Conservation (phyloP, 1,139 yeast species). For the Kazachstania sp. region DNA sequence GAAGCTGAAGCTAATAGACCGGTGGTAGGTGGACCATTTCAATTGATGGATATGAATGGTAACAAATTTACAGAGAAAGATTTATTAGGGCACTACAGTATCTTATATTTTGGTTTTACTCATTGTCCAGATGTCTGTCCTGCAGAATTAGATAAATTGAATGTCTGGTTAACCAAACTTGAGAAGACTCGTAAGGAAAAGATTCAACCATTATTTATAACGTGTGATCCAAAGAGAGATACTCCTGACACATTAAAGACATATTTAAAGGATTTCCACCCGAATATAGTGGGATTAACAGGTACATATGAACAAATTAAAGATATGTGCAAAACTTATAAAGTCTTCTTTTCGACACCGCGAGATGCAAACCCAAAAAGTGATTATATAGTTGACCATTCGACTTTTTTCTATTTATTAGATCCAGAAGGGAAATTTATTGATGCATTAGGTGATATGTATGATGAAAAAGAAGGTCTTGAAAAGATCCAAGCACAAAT, state of each 20-base stretch:
- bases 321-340: constrained; percentile 71
- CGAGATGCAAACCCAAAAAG: constrained; percentile 70
- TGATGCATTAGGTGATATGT: constrained; percentile 90
- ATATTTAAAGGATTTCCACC: constrained; percentile 81
- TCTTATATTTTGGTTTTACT: constrained; percentile 88
- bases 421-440: constrained; percentile 94
- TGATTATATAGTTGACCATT: constrained; percentile 92
- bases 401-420: constrained; percentile 91
- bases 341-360: constrained; percentile 95
- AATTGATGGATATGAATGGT: constrained; percentile 61
- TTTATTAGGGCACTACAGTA: constrained; percentile 65
- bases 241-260: constrained; percentile 71
- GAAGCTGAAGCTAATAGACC: constrained; percentile 48
- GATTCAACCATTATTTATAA: constrained; percentile 78
- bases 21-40: constrained; percentile 74
- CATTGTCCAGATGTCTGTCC: constrained; percentile 99
- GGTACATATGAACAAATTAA: constrained; percentile 83
- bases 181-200: constrained; percentile 47
- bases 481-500: constrained; percentile 69
- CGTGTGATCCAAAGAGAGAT: constrained; percentile 96
- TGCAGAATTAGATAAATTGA: constrained; percentile 87
- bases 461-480: constrained; percentile 71
- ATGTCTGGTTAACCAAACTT: constrained; percentile 61
- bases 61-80: constrained; percentile 66
- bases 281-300: constrained; percentile 79